A percentile compares a stretch with the other conserved stretches of the same genome.
These are phyloP conservation scores for Suillus fuscotomentosus DNA, from an alignment of 768 basidiomycete species.

Conservation along the genomic window DNA sequence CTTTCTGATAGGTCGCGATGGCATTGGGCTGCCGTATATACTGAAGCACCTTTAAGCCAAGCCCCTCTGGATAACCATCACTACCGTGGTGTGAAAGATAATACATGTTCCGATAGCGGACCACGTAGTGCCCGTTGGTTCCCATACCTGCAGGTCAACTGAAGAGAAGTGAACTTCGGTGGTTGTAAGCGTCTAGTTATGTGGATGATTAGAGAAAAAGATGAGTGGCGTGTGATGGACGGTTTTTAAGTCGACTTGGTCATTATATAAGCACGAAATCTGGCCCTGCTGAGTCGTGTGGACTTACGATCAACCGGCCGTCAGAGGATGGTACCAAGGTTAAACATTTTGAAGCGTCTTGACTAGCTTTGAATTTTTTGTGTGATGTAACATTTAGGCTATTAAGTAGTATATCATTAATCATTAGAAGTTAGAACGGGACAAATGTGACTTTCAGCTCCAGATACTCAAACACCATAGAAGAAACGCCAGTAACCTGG, in stretches of 20 bases:
- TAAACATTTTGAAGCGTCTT: no score
- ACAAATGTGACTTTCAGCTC: not conserved
- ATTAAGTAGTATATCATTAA: not conserved
- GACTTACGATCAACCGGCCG: no score
- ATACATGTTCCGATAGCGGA: not conserved
- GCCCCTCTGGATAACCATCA: not conserved
- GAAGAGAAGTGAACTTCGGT: not conserved
- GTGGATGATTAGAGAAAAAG: not conserved
- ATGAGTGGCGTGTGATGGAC: not conserved
- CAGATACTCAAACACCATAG: slow-evolving; percentile 12
- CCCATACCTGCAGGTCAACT: not conserved
- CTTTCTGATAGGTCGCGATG: not conserved
- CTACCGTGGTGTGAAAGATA: not conserved
- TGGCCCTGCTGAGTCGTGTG: no score
- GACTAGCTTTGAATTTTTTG: no score
- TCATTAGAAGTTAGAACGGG: not conserved
- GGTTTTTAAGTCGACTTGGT: not conserved
- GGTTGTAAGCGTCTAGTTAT: not conserved
- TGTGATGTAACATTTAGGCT: not conserved
- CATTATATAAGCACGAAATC: not conserved
- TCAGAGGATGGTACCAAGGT: no score
- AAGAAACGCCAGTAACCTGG: slow-evolving; percentile 37
- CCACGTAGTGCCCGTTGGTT: not conserved
- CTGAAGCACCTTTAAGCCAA: not conserved
- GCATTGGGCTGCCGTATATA: not conserved